Base-by-base conservation (phyloP, 441 rosid species). In the Populus hybrid region DNA sequence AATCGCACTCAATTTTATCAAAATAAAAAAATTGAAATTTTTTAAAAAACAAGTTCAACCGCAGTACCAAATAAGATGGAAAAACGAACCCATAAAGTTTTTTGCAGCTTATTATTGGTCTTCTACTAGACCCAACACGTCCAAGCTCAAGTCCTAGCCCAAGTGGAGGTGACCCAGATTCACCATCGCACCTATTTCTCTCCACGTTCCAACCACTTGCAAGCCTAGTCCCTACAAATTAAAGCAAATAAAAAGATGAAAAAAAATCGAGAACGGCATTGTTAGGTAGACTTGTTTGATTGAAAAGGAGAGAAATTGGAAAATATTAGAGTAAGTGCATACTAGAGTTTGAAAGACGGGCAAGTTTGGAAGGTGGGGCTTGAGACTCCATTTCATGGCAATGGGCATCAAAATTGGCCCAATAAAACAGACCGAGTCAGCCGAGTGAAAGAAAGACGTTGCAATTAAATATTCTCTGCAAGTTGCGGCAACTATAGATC, bases 101-200 rank as follows among this genome's bases (percentile, higher is more conserved):
- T 50, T 42, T 68, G 59, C 32, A 28, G 23, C 30, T 21, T 7
- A 77, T 26, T 18, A 12, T 24, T 35, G 72, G 8, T 72, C 67
- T 76, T 26, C 42, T 54, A 68, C 54, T 76, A 72, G 66, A 74
- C 8, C 75, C 77, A 16, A 87, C 82, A 14, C 77, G 34, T 73
- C 86, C 89, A 59, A 85, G 86, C 68, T 82, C 87, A 9, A 84
- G 85, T 65, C 83, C 85, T n/a, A 88, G 80, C 38, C 82, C 85
- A 68, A 83, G 30, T 75, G 86, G 71, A 50, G 84, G 71, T 32
- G 85, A 84, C 68, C 66, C 80, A 23, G 69, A 73, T 69, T 59
- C 76, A 50, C 73, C 72, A 67, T 9, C 67, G 59, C 32, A 8
- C 67, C 72, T 74, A 30, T 64, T n/a, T 38, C 72, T 67, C 73